A percentile compares a stretch with the other conserved stretches of the same genome.
These are phyloP conservation scores for Scutellaria galericulata DNA, from an alignment of 257 asterid species.

Conservation along the genomic window DNA sequence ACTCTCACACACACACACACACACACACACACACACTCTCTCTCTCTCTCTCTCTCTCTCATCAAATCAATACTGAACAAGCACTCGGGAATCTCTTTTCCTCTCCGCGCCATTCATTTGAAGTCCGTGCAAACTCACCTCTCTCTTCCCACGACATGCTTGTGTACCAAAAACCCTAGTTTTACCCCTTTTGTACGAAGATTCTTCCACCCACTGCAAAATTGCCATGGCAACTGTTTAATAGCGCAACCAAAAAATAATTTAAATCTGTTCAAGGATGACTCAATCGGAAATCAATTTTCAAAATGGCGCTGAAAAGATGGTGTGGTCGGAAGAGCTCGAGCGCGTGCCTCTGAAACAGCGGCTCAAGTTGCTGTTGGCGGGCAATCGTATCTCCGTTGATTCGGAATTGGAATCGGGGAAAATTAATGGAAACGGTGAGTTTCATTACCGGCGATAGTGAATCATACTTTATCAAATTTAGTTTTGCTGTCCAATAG, in stretches of 20 bases:
- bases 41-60: background rate
- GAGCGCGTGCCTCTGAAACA: constrained; percentile 74
- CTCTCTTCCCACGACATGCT: constrained; percentile 9
- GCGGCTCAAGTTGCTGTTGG: constrained; percentile 65
- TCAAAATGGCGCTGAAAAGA: constrained; percentile 29
- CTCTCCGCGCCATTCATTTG: constrained; percentile 38
- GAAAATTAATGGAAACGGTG: background rate
- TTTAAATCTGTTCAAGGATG: constrained; percentile 32
- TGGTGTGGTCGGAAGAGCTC: constrained; percentile 50
- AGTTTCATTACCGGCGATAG: constrained; percentile 3
- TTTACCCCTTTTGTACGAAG: background rate
- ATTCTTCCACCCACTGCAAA: background rate
- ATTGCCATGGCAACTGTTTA: constrained; percentile 19
- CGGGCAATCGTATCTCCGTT: constrained; percentile 35
- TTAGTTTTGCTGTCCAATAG: background rate
- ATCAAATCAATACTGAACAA: background rate
- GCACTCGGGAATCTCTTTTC: constrained; percentile 26
- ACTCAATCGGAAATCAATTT: constrained; percentile 34
- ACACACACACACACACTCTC: no score
- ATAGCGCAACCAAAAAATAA: background rate
- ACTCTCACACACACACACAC: no score
- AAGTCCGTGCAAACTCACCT: background rate
- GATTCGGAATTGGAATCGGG: constrained; percentile 32
- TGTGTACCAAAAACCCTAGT: constrained; percentile 38
- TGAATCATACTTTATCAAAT: background rate